Conservation (phyloP, 805 yeast genomes). For the Pichia nakasei region DNA sequence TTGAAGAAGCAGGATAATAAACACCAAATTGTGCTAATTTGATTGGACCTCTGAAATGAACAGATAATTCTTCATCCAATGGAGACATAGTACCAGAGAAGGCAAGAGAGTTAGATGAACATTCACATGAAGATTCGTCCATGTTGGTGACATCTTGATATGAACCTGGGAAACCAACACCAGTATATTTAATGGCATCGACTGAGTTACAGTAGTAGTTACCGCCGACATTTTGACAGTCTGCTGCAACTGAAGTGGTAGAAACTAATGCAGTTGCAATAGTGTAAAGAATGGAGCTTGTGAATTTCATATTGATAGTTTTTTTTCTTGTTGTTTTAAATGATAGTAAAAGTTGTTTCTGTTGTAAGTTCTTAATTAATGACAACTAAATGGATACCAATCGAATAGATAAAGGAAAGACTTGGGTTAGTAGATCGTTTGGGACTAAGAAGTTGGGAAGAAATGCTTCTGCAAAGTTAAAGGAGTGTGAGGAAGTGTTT, state of each 20-base stretch:
- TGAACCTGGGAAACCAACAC: slow-evolving; percentile 79
- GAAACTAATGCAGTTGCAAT: slow-evolving; percentile 14
- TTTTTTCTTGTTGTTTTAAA: not conserved
- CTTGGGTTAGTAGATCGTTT: slow-evolving; percentile 1
- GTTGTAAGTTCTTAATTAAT: too few species aligned
- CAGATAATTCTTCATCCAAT: slow-evolving; percentile 75
- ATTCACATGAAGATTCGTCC: slow-evolving; percentile 51
- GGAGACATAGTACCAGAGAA: slow-evolving; percentile 75
- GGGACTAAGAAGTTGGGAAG: too few species aligned
- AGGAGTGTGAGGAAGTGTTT: not conserved
- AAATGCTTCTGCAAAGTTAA: not conserved
- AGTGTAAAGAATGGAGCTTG: slow-evolving; percentile 8
- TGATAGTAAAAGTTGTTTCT: too few species aligned
- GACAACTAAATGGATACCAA: not conserved
- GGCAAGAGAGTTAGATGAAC: slow-evolving; percentile 47
- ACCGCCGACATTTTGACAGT: slow-evolving; percentile 42
- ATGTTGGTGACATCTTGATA: slow-evolving; percentile 66
- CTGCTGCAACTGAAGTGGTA: slow-evolving; percentile 16
- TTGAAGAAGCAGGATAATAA: slow-evolving; percentile 56
- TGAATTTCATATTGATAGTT: slow-evolving; percentile 7
- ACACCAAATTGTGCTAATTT: slow-evolving; percentile 80
- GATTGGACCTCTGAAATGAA: slow-evolving; percentile 88
- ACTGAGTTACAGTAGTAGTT: slow-evolving; percentile 79
- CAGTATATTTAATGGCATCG: slow-evolving; percentile 41
- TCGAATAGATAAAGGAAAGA: slow-evolving; percentile 6